A percentile compares a stretch with the other conserved stretches of the same genome.
Evolutionary conservation across 2,329 filamentous ascomycete species (phyloP).

Genomic region (Immersiporthe knoxdaviesiana): DNA sequence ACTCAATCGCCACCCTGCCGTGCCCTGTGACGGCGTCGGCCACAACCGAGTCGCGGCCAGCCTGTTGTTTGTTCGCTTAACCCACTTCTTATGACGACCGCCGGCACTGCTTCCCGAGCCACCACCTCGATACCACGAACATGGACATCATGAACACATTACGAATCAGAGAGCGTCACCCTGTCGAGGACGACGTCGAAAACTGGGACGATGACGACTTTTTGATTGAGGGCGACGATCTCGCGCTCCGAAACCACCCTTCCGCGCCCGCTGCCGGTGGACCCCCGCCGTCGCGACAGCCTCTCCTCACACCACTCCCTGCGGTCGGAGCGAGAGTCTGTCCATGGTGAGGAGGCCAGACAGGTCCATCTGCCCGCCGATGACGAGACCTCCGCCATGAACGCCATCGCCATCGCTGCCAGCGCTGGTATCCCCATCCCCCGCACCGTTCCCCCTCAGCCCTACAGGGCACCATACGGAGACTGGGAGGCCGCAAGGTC

Average conservation of each 20-base stretch:
- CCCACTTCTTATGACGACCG: constrained; percentile 10
- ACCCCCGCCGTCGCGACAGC: constrained; percentile 68
- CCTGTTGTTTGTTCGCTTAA: constrained; percentile 1
- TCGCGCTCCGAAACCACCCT: constrained; percentile 61
- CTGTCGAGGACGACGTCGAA: constrained; percentile 67
- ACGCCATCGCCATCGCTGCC: constrained; percentile 86
- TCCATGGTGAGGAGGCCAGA: constrained; percentile 81
- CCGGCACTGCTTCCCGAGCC: constrained; percentile 24
- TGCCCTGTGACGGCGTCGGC: constrained; percentile 21
- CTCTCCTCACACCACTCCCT: constrained; percentile 82
- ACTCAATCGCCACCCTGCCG: constrained; percentile 17
- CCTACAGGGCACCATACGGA: constrained; percentile 88
- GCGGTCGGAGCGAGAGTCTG: constrained; percentile 79
- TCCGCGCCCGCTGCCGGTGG: constrained; percentile 46
- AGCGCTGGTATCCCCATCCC: constrained; percentile 91
- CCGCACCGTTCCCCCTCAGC: constrained; percentile 82
- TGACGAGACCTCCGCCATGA: constrained; percentile 80
- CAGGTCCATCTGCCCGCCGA: constrained; percentile 83
- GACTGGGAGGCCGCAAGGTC: constrained; percentile 75
- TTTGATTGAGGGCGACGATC: constrained; percentile 68
- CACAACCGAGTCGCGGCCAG: background rate
- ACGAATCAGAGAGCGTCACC: constrained; percentile 55
- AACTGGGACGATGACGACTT: constrained; percentile 82
- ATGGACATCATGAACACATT: constrained; percentile 54
- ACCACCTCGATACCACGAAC: constrained; percentile 32